Conservation (phyloP, 805 yeast species). For the Saccharomycopsis fodiens region DNA sequence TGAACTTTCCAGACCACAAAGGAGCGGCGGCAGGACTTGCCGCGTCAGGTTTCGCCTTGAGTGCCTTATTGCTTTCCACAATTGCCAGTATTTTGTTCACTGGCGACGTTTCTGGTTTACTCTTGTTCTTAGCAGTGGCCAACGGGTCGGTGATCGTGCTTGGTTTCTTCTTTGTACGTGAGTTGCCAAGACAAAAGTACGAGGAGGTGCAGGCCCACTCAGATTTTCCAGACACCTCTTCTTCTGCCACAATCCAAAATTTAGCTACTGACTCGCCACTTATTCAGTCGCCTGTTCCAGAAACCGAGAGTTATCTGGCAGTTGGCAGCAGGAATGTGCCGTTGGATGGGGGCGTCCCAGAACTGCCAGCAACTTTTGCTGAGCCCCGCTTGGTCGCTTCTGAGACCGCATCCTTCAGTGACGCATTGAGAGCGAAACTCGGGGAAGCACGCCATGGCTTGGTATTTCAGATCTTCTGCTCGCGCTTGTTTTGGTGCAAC, state of each 20-base stretch:
- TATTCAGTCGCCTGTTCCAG: not conserved
- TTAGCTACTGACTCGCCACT: constrained; percentile 1
- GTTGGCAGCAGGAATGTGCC: not conserved
- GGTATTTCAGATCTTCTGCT: constrained; percentile 12
- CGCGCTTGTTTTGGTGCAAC: constrained; percentile 14
- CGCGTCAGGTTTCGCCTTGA: constrained; percentile 60
- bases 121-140: constrained; percentile 45
- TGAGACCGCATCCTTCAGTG: not conserved
- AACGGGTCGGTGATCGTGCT: constrained; percentile 41
- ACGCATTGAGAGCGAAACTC: not conserved
- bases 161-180: constrained; percentile 39
- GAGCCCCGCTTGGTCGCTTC: no score
- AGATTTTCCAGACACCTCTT: not conserved
- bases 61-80: constrained; percentile 58
- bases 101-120: constrained; percentile 46
- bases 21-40: constrained; percentile 68
- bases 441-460: not conserved
- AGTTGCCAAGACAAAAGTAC: constrained; percentile 22
- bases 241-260: not conserved
- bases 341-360: no score
- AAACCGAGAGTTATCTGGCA: not conserved
- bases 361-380: not conserved
- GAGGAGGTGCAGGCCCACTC: not conserved
- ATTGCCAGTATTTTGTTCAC: constrained; percentile 46
- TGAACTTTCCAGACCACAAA: constrained; percentile 63